Evolutionary conservation across 768 basidiomycete species (phyloP).

Genomic region (Pleurotus eryngii): DNA sequence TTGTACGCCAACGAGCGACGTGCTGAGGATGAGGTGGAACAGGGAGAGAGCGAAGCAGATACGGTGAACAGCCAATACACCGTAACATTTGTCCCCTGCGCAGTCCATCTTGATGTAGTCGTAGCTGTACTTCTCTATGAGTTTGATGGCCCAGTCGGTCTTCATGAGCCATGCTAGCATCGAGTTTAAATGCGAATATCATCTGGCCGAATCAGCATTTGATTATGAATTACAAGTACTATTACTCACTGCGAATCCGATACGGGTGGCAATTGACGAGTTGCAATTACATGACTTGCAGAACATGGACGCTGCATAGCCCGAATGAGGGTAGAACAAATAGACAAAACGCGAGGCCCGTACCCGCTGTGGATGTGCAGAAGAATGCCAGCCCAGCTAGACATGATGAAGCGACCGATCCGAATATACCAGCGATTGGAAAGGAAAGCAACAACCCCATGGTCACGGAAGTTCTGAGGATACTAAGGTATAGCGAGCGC

Average conservation of each 20-base stretch:
- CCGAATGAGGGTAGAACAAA: slow-evolving; percentile 10
- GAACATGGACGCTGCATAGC: slow-evolving; percentile 79
- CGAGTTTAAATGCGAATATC: slow-evolving; percentile 94
- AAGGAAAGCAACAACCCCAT: slow-evolving; percentile 79
- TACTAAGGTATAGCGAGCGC: not conserved
- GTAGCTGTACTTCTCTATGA: slow-evolving; percentile 89
- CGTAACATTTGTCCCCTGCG: slow-evolving; percentile 89
- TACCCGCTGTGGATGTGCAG: slow-evolving; percentile 83
- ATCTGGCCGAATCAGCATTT: slow-evolving; percentile 45
- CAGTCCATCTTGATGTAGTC: slow-evolving; percentile 99
- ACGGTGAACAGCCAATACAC: slow-evolving; percentile 92
- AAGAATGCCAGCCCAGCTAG: slow-evolving; percentile 81
- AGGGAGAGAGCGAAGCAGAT: slow-evolving; percentile 93
- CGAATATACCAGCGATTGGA: slow-evolving; percentile 64
- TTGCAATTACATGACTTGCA: slow-evolving; percentile 99
- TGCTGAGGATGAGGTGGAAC: slow-evolving; percentile 80
- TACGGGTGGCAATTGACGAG: slow-evolving; percentile 94
- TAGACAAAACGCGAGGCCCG: not conserved
- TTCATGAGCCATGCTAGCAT: slow-evolving; percentile 97
- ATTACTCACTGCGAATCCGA: slow-evolving; percentile 82
- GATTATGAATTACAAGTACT: not conserved
- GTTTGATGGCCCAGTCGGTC: slow-evolving; percentile 80
- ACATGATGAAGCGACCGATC: slow-evolving; percentile 78
- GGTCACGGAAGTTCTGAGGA: slow-evolving; percentile 3
- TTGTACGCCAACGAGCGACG: slow-evolving; percentile 79